Base-by-base conservation (phyloP, 345 rosid species). In the Alliaria petiolata region DNA sequence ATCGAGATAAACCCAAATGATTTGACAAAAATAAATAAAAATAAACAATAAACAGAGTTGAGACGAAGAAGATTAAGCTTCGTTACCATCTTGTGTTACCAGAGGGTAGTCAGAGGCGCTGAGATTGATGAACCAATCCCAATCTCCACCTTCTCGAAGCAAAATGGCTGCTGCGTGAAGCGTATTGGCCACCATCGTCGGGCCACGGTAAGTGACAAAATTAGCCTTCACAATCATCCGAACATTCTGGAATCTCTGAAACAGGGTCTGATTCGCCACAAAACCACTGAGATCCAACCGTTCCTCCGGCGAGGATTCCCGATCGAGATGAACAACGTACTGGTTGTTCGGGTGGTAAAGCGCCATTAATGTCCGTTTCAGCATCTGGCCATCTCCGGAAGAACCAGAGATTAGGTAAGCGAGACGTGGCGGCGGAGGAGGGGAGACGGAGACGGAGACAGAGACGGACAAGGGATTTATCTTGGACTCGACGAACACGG, bases 101-200 rank as follows among this genome's bases (percentile, higher is more conserved):
- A 95, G 93, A 3, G 99, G 99, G 59, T 95, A 95, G 85, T 95
- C 99, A 38, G 99, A 85, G 0, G 99, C 96, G 69, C 99, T 95
- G 7, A 95, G 93, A 68, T 93, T 93, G 45, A 93, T 84, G 15
- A 95, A 95, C 99, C 99, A 95, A 76, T 95, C 99, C 97, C 99
- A 95, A 13, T 89, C 92, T 0, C 87, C 91, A 14, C 92, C 89
- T 54, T 91, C 88, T 35, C 80, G 82, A 69, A 95, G 83, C 92
- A 95, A 79, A 70, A 95, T 83, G 33, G 98, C 95, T 4, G 99
- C 99, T 1, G 95, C 99, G 69, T 95, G 99, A 8, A 95, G 88
- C 13, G 99, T 95, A 69, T 89, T 95, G 6, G 99, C 98, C n/a
- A 95, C 99, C 99, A 95, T 95, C 0, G 99, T 95, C 2, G 99